A percentile compares a stretch with the other conserved stretches of the same genome.
phyloP scores from a whole-genome alignment of 2,329 filamentous ascomycete species.

The Trichoderma lentiforme region DNA sequence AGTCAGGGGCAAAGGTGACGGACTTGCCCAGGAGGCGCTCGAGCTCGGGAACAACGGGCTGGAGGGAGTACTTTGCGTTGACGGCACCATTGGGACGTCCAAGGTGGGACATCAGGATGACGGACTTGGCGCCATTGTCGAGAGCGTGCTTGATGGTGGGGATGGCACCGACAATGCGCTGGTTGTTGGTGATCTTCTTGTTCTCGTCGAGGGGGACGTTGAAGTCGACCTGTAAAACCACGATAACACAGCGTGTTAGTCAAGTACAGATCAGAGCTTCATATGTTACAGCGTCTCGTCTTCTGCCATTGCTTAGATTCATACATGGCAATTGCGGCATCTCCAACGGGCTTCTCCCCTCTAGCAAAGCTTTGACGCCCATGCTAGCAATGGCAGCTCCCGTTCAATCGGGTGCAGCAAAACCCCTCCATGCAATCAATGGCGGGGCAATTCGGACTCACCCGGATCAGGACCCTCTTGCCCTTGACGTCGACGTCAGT shows the following conservation, averaged over 20 bases:
- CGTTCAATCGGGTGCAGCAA: neutral
- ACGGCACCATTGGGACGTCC: constrained; percentile 87
- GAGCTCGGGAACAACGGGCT: constrained; percentile 86
- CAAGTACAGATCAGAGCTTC: neutral
- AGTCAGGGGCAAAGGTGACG: constrained; percentile 87
- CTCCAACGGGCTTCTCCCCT: neutral
- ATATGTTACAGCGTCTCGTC: neutral
- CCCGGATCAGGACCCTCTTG: constrained; percentile 97
- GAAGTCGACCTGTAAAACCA: constrained; percentile 82
- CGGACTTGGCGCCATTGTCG: constrained; percentile 85
- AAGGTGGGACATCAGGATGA: constrained; percentile 97
- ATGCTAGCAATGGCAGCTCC: neutral
- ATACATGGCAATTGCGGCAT: neutral
- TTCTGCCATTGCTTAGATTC: neutral
- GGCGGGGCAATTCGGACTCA: constrained; percentile 50
- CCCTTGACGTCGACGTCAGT: constrained; percentile 94
- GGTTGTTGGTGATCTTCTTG: constrained; percentile 95
- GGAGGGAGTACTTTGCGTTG: constrained; percentile 91
- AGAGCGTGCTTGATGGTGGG: constrained; percentile 94
- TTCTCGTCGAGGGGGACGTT: constrained; percentile 94
- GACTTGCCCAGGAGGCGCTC: constrained; percentile 83
- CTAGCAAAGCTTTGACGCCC: neutral
- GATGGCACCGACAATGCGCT: constrained; percentile 93
- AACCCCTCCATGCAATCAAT: constrained; percentile 20
- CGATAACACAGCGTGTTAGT: neutral